Conservation (phyloP, 176 grass and related monocot genomes). For the Triticum timopheevii region DNA sequence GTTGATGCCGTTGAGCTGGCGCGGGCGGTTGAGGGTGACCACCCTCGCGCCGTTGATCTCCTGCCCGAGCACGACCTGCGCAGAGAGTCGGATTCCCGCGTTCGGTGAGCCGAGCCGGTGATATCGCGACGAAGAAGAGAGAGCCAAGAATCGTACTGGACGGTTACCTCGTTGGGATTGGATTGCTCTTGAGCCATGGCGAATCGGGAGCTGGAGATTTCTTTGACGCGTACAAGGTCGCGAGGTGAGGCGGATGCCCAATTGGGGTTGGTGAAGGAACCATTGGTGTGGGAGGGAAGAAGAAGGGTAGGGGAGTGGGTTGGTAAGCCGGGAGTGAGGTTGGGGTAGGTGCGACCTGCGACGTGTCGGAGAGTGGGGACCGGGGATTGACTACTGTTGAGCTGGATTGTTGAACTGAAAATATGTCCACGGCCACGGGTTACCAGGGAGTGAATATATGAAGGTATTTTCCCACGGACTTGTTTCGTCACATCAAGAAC, state of each 20-base stretch:
- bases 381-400: neutral
- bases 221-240: neutral
- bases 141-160: neutral
- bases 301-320: neutral
- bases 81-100: neutral
- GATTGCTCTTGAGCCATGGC: slow-evolving; percentile 47
- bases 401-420: no score
- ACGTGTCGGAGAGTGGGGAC: neutral
- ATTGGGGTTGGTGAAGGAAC: neutral
- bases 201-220: neutral
- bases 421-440: no score
- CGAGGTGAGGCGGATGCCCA: neutral
- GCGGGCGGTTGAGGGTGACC: slow-evolving; percentile 84
- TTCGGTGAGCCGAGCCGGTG: neutral
- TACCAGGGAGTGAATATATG: no score
- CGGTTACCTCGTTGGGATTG: slow-evolving; percentile 53
- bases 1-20: slow-evolving; percentile 85
- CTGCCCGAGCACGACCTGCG: slow-evolving; percentile 76
- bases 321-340: neutral
- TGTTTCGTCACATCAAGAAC: no score
- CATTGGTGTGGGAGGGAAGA: neutral
- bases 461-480: no score
- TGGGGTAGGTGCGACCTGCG: neutral
- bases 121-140: neutral
- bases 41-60: slow-evolving; percentile 57